Conservation (phyloP, 1,284 basidiomycete species). For the Cystobasidiaceae sp. region DNA sequence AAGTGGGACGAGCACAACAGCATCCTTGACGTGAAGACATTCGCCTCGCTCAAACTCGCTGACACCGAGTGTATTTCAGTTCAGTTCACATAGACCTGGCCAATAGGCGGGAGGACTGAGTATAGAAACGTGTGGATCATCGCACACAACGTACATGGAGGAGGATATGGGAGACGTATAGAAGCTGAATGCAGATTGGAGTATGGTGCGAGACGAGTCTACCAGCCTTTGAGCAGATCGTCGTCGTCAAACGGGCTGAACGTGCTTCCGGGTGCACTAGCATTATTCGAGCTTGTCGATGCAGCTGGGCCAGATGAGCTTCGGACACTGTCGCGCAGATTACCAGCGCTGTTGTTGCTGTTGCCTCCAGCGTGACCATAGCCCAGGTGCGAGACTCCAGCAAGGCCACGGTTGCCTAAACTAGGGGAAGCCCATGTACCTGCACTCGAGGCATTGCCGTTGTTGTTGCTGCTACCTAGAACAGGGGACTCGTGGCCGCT, state of each 20-base stretch:
- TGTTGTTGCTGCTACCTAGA: background rate
- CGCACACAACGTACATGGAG: no score
- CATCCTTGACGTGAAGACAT: no score
- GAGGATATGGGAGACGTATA: no score
- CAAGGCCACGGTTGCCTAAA: background rate
- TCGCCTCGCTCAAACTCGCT: no score
- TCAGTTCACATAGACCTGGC: no score
- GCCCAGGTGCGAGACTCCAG: background rate
- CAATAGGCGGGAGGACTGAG: no score
- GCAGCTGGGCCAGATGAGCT: constrained; percentile 3
- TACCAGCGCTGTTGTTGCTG: no score
- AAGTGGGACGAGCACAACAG: no score
- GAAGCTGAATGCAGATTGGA: no score
- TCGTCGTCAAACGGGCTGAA: constrained; percentile 31
- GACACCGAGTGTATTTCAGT: no score
- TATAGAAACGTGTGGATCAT: no score
- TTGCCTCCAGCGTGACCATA: background rate
- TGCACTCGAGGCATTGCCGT: background rate
- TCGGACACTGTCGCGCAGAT: background rate
- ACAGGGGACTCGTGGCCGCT: constrained; percentile 1
- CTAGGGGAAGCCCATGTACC: constrained; percentile 12
- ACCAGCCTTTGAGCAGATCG: constrained; percentile 30
- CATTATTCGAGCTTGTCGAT: background rate
- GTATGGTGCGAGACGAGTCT: background rate
- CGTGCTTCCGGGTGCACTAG: background rate